phyloP scores from a whole-genome alignment of 208 protist species.

The Blastocrithidia nonstop region DNA sequence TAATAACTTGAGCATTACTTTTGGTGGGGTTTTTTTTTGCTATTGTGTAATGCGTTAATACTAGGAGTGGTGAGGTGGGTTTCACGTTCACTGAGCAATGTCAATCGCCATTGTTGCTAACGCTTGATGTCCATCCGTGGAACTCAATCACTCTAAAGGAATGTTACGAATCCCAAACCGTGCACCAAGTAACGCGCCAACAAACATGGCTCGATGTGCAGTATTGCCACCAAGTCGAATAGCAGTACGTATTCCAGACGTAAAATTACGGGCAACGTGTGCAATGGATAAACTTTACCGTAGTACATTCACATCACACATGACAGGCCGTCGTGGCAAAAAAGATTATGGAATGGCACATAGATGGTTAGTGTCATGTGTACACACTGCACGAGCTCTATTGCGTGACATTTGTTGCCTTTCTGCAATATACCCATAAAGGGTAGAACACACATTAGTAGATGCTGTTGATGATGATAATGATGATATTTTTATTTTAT shows the following conservation, averaged over 20 bases:
- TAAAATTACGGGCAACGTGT: constrained; percentile 21
- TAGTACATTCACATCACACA: constrained; percentile 19
- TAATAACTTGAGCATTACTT: too few relatives aligned
- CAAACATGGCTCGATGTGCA: constrained; percentile 56
- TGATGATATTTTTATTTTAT: not conserved
- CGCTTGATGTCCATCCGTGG: constrained; percentile 36
- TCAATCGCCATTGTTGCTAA: constrained; percentile 55
- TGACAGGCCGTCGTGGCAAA: constrained; percentile 13
- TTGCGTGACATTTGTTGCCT: not conserved
- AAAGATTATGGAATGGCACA: too few relatives aligned
- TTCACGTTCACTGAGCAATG: constrained; percentile 76
- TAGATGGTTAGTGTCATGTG: too few relatives aligned
- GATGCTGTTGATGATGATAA: not conserved
- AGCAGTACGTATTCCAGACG: constrained; percentile 27
- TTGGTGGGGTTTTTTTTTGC: too few relatives aligned
- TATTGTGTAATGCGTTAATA: too few relatives aligned
- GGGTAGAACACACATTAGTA: too few relatives aligned
- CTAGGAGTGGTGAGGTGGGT: constrained; percentile 52
- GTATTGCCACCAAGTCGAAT: constrained; percentile 26
- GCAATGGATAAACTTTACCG: constrained; percentile 43
- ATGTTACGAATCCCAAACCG: constrained; percentile 45
- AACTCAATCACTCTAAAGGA: constrained; percentile 53
- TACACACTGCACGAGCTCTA: too few relatives aligned
- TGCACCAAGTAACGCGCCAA: constrained; percentile 62
- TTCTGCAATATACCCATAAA: not conserved